phyloP scores from a whole-genome alignment of 768 basidiomycete genomes.

The Panellus pusillus region DNA sequence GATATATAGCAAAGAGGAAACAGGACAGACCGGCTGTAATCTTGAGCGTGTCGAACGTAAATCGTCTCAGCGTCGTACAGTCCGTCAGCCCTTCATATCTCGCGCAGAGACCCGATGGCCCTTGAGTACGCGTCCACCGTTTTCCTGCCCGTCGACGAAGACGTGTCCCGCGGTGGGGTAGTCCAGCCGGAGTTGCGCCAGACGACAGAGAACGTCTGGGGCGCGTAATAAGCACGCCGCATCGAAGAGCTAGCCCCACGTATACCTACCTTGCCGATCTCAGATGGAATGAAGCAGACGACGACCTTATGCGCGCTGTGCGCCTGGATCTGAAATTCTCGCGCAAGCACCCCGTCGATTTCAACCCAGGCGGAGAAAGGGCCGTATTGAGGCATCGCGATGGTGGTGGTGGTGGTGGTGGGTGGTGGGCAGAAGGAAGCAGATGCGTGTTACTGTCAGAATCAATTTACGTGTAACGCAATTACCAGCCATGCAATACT shows the following conservation, averaged over 20 bases:
- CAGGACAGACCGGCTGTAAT: too few species aligned
- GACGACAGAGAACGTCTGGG: conserved; percentile 8
- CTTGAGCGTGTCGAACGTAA: neutral
- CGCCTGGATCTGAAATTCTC: neutral
- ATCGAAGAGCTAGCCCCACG: neutral
- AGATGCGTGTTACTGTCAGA: too few species aligned
- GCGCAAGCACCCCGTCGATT: too few species aligned
- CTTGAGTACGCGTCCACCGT: conserved; percentile 11
- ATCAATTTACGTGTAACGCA: too few species aligned
- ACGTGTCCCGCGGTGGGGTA: conserved; percentile 10
- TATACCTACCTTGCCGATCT: neutral
- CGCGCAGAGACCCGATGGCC: neutral
- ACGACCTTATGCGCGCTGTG: neutral
- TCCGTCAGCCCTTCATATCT: conserved; percentile 1
- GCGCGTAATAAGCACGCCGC: neutral
- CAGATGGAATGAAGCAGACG: neutral
- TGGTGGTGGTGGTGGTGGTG: too few species aligned
- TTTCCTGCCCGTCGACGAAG: conserved; percentile 11
- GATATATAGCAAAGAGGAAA: too few species aligned
- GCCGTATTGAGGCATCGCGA: neutral
- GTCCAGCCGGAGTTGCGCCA: conserved; percentile 6
- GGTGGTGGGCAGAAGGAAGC: too few species aligned
- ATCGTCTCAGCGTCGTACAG: neutral
- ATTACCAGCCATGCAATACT: too few species aligned
- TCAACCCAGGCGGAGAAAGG: too few species aligned